These are phyloP conservation scores for Fusarium nygamai DNA, from an alignment of 2,329 filamentous ascomycete genomes.

Conservation along the genomic window DNA sequence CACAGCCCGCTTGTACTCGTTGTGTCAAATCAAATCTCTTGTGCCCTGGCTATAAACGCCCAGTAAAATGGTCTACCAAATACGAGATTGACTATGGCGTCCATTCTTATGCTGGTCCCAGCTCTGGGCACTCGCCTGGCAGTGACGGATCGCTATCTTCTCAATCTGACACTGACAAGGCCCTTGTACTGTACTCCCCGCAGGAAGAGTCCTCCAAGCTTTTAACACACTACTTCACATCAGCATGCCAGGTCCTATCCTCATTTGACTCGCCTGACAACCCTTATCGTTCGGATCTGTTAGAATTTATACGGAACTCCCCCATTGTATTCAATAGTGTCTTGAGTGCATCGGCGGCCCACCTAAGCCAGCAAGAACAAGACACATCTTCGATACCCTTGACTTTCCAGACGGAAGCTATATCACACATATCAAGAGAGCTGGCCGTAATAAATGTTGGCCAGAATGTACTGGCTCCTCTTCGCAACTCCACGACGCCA, in stretches of 20 bases:
- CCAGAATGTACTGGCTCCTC: fast-evolving
- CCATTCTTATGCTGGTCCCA: background rate
- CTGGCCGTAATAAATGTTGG: background rate
- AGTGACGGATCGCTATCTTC: background rate
- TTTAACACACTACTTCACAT: slow-evolving; percentile 21
- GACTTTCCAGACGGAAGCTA: slow-evolving; percentile 24
- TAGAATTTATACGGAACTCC: slow-evolving; percentile 13
- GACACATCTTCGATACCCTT: background rate
- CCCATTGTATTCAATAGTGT: slow-evolving; percentile 14
- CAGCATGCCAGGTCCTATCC: slow-evolving; percentile 15
- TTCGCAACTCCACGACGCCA: no score
- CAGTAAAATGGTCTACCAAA: slow-evolving; percentile 35
- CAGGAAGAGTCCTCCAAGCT: background rate
- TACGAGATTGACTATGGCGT: slow-evolving; percentile 16
- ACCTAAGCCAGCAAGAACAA: slow-evolving; percentile 11
- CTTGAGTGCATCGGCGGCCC: slow-evolving; percentile 30
- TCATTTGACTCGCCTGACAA: slow-evolving; percentile 23
- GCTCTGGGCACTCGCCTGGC: background rate
- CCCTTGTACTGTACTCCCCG: background rate
- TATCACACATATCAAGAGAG: slow-evolving; percentile 8
- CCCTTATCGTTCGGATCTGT: slow-evolving; percentile 25
- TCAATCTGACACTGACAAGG: background rate
- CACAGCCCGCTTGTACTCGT: slow-evolving; percentile 16
- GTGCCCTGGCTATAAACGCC: slow-evolving; percentile 28
- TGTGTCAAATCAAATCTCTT: slow-evolving; percentile 19